Evolutionary conservation across 169 alveolate species (phyloP), one percentile per base, ranked within the genome.

Genomic region (Plasmodium gonderi): DNA sequence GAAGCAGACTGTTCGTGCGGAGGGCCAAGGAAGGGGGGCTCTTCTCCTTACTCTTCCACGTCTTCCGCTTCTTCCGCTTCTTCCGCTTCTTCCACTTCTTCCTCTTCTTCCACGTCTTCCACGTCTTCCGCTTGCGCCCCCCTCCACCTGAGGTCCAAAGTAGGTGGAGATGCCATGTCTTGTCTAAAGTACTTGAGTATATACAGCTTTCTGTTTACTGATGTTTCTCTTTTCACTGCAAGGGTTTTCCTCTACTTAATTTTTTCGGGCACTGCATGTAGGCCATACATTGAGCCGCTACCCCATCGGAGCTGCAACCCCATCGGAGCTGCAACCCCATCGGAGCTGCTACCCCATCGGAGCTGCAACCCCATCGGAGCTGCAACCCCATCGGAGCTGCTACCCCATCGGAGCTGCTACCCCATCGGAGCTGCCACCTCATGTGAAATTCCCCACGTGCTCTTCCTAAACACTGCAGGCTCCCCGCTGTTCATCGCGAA

Each of bases 151-250:
- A 17, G 40, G 12, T 80, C 91, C 4, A 83, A 83, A 17, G 45
- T 83, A 36, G 92, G 81, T 17, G 92, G 92, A n/a, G 92, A 83
- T 42, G 92, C 92, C 33, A 69, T 49, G 82, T 83, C 92, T 2
- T 83, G 92, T 31, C 82, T 83, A 20, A 83, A 83, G 65, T 83
- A 83, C 44, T 64, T 83, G 17, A 83, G 79, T 23, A 83, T 83
- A 44, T 83, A 69, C 65, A 47, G 92, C 29, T 69, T 83, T 20
- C 29, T 83, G 26, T 83, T 83, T n/a, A 83, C 92, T 6, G 92
- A 83, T n/a, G 38, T 83, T 6, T 49, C 78, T 47, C 77, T 83
- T 40, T 45, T 83, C 45, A n/a, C 17, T 7, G 74, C 92, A 11
- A n/a, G 92, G 0, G 23, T 83, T 36, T 74, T 83, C 42, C 54